Percentiles rank a stretch among this genome's conserved stretches.
These are phyloP conservation scores for Ophiorrhiza pumila DNA, from an alignment of 257 asterid species.

Conservation along the genomic window DNA sequence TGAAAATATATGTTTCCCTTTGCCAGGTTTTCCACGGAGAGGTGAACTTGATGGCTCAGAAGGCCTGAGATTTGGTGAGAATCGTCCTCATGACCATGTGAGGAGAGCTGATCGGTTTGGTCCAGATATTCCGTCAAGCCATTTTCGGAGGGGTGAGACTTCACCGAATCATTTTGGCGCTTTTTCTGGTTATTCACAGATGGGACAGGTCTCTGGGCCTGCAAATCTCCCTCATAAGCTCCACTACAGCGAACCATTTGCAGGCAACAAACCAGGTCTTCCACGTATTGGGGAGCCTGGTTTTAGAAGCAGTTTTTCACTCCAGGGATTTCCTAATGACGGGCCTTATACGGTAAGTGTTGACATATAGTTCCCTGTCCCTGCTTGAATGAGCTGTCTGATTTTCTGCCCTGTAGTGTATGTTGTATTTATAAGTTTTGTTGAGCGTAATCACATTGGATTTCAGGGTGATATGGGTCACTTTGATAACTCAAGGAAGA, in stretches of 20 bases:
- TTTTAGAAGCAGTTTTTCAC: constrained; percentile 54
- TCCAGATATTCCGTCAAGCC: constrained; percentile 48
- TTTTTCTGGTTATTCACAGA: constrained; percentile 44
- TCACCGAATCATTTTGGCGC: constrained; percentile 48
- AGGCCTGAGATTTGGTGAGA: constrained; percentile 55
- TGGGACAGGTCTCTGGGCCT: constrained; percentile 42
- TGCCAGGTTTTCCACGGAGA: constrained; percentile 51
- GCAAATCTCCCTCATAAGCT: constrained; percentile 43
- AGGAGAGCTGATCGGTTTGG: constrained; percentile 45
- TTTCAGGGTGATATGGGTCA: constrained; percentile 59
- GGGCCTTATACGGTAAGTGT: constrained; percentile 50
- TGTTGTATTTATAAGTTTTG: not conserved
- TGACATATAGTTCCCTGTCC: constrained; percentile 6
- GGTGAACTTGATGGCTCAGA: constrained; percentile 49
- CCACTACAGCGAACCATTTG: constrained; percentile 44
- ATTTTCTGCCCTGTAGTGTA: not conserved
- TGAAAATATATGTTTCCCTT: constrained; percentile 48
- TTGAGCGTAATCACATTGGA: not conserved
- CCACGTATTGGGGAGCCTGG: constrained; percentile 62
- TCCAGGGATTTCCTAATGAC: constrained; percentile 46
- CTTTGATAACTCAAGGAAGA: constrained; percentile 60
- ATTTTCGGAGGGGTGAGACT: constrained; percentile 42
- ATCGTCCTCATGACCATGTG: constrained; percentile 41
- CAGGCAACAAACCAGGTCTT: constrained; percentile 39
- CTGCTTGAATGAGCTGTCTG: not conserved